Evolutionary conservation across 2,329 filamentous ascomycete genomes (phyloP).

Genomic region (Bipolaris bicolor): DNA sequence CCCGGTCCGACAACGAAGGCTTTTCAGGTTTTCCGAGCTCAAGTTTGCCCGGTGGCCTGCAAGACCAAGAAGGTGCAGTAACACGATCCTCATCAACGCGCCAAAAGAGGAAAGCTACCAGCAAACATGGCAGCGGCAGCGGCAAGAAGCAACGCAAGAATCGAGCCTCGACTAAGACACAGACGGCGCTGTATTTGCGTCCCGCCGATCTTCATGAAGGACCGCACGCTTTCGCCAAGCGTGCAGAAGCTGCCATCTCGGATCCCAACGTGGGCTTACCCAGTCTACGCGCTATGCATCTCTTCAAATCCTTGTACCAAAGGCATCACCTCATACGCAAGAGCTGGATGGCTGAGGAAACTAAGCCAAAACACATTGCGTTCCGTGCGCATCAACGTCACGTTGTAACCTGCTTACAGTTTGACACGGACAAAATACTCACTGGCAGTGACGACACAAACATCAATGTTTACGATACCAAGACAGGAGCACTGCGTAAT

Average conservation of each 20-base stretch:
- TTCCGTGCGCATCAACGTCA: constrained; percentile 96
- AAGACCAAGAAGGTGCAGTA: constrained; percentile 38
- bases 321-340: constrained; percentile 88
- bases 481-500: constrained; percentile 83
- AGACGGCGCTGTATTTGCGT: constrained; percentile 54
- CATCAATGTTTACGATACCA: constrained; percentile 97
- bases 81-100: constrained; percentile 42
- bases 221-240: constrained; percentile 83
- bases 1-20: constrained; percentile 51
- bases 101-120: constrained; percentile 49
- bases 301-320: constrained; percentile 96
- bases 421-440: constrained; percentile 96
- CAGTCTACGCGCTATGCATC: constrained; percentile 80
- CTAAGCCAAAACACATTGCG: constrained; percentile 87
- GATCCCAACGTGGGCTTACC: constrained; percentile 80
- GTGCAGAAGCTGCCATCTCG: constrained; percentile 81
- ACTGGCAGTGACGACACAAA: constrained; percentile 97
- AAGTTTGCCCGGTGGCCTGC: constrained; percentile 16
- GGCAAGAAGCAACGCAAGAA: constrained; percentile 63
- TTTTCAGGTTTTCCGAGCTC: constrained; percentile 33
- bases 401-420: constrained; percentile 96
- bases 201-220: constrained; percentile 70
- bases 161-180: constrained; percentile 52
- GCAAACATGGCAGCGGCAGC: constrained; percentile 49
- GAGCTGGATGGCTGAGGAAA: constrained; percentile 85